phyloP scores from a whole-genome alignment of 192 early-diverging fungal species.

The Chytriomyces confervae region DNA sequence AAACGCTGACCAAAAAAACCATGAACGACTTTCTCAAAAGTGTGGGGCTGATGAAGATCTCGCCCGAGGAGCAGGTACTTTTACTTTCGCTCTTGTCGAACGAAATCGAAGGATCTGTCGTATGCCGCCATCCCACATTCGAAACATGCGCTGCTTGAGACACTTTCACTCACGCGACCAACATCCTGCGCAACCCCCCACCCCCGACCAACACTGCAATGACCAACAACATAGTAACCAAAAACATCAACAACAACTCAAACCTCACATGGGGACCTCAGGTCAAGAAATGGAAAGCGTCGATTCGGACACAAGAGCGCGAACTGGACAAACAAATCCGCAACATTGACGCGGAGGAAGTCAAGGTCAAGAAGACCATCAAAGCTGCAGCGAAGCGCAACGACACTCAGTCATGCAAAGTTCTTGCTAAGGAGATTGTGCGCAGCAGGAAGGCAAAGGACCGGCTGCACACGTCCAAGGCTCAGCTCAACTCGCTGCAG shows the following conservation, averaged over 20 bases:
- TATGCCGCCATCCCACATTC: neutral
- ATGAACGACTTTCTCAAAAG: conserved; percentile 22
- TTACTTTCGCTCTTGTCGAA: neutral
- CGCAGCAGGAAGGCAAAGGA: conserved; percentile 78
- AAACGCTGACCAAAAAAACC: neutral
- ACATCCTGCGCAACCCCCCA: neutral
- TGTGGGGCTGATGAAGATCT: conserved; percentile 42
- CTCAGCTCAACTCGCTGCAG: conserved; percentile 88
- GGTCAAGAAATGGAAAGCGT: conserved; percentile 91
- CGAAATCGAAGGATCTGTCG: neutral
- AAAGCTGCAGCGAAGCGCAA: conserved; percentile 89
- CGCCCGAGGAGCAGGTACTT: conserved; percentile 59
- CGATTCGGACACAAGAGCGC: conserved; percentile 84
- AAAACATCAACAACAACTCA: too few relatives aligned
- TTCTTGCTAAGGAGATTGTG: conserved; percentile 86
- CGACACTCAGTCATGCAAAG: conserved; percentile 62
- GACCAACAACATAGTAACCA: too few relatives aligned
- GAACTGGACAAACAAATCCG: conserved; percentile 83
- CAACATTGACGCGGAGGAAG: conserved; percentile 81
- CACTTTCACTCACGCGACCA: neutral
- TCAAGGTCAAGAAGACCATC: conserved; percentile 76
- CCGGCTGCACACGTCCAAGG: conserved; percentile 83
- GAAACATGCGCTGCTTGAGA: neutral
- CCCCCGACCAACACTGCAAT: neutral
- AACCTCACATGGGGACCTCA: conserved; percentile 31